Evolutionary conservation across 2,329 filamentous ascomycete genomes (phyloP).

Genomic region (Tolypocladium nubicola): DNA sequence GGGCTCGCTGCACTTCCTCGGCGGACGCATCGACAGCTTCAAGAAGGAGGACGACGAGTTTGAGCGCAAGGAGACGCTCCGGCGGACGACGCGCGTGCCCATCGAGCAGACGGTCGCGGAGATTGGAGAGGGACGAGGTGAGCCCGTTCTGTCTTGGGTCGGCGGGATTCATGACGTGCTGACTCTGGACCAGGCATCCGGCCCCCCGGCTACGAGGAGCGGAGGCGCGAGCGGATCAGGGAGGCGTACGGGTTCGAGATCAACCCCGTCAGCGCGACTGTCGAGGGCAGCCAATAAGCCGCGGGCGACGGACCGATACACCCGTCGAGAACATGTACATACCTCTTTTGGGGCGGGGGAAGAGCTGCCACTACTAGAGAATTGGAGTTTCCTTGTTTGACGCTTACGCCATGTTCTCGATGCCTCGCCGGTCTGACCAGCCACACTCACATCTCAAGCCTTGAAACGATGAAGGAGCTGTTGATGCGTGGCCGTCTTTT

Average conservation of each 20-base stretch:
- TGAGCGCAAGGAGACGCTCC: conserved; percentile 62
- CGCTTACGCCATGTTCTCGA: not conserved
- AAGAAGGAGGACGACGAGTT: conserved; percentile 58
- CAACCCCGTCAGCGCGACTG: conserved; percentile 47
- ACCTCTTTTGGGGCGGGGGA: conserved; percentile 21
- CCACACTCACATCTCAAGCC: not conserved
- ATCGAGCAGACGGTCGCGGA: conserved; percentile 70
- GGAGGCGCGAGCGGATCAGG: conserved; percentile 70
- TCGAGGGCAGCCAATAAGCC: conserved; percentile 30
- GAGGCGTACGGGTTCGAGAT: conserved; percentile 84
- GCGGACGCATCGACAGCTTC: conserved; percentile 43
- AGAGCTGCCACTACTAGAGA: conserved; percentile 27
- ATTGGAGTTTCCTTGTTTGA: conserved; percentile 26
- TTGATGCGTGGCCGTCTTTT: not conserved
- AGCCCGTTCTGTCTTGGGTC: conserved; percentile 9
- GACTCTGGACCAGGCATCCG: conserved; percentile 52
- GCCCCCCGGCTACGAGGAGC: conserved; percentile 73
- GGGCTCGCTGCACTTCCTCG: conserved; percentile 57
- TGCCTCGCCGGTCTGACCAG: not conserved
- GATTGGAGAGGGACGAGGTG: conserved; percentile 82
- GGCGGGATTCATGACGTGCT: not conserved
- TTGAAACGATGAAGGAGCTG: not conserved
- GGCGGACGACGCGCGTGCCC: conserved; percentile 64
- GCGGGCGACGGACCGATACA: conserved; percentile 7
- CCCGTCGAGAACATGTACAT: conserved; percentile 18